Percentiles rank a stretch among this genome's conserved stretches.
These are phyloP conservation scores for Crataegus laevigata DNA, from an alignment of 306 rosid genomes.

Conservation along the genomic window DNA sequence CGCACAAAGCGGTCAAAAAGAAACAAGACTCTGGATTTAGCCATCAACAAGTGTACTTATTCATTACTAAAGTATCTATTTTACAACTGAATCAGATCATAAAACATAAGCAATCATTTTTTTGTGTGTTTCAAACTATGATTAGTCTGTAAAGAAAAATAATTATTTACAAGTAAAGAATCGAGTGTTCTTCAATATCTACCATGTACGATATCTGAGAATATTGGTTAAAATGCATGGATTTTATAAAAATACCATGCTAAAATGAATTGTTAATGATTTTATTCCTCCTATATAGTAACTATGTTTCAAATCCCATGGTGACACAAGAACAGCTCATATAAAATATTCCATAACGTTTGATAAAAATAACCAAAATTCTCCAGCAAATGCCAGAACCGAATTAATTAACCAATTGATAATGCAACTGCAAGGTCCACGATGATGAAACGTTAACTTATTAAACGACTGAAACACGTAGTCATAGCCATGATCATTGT, in stretches of 20 bases:
- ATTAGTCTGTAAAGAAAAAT: no score
- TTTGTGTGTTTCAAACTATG: not conserved
- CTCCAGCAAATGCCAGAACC: conserved; percentile 55
- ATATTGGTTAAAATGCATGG: not conserved
- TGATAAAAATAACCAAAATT: conserved; percentile 38
- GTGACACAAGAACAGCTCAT: not conserved
- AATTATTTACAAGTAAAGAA: no score
- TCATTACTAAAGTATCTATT: no score
- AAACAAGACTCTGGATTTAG: no score
- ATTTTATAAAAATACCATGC: not conserved
- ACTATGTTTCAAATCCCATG: conserved; percentile 24
- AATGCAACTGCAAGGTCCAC: conserved; percentile 38
- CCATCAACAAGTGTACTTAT: not conserved
- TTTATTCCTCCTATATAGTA: not conserved
- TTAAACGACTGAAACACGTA: not conserved
- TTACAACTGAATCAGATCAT: not conserved
- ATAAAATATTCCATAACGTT: conserved; percentile 3
- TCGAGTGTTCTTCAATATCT: no score
- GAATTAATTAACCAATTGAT: conserved; percentile 17
- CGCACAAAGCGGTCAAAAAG: no score
- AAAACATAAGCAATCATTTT: no score
- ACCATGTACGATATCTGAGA: not conserved
- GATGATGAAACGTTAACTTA: conserved; percentile 3
- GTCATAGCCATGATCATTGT: conserved; percentile 1
- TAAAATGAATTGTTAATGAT: not conserved